Base-by-base conservation (phyloP, 1,139 yeast species). In the Nakaseomyces sp. region DNA sequence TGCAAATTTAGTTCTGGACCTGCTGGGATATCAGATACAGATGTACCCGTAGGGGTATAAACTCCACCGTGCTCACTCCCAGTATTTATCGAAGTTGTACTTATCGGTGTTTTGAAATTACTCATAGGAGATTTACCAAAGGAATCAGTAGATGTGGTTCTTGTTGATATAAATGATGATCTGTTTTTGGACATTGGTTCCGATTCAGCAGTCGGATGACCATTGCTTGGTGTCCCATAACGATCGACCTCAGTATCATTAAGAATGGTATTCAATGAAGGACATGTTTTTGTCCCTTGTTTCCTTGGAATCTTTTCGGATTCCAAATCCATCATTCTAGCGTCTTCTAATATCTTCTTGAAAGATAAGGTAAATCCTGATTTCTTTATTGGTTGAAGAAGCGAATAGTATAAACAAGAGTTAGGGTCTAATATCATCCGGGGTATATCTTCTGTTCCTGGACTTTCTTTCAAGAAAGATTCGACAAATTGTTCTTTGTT, bases 281-380 rank as follows among this genome's bases (percentile, higher is more conserved):
- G 40, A 10, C 32, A 37, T 6, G 5, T 26, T 16, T 17, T 26
- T 5, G 22, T 3, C 2, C n/a, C 8, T n/a, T 6, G 9, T 6
- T 31, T 32, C 9, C 19, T 20, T 3, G 22, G 18, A 5, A 20
- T 32, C 5, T 32, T 25, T 4, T 9, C 26, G 7, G 31, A 18
- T n/a, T 22, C 33, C 25, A 17, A 35, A n/a, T 37, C 41, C n/a
- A 25, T 25, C 20, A 22, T 30, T 22, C 29, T 29, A 32, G 20
- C 38, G 15, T 37, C 43, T 33, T 53, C 57, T 5, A 58, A 42
- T 47, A 57, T 51, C 36, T 51, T 55, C 36, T 44, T 49, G 12
- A 58, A 47, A 16, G 50, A 54, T 16, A 58, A 43, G 43, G 57
- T 62, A 38, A 57, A 53, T 2, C 62, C 61, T 3, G 58, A 51